Percentiles rank a stretch among this genome's conserved stretches.
Conservation (phyloP, 2,329 filamentous ascomycete genomes). For the Colletotrichum ledebouriae region DNA sequence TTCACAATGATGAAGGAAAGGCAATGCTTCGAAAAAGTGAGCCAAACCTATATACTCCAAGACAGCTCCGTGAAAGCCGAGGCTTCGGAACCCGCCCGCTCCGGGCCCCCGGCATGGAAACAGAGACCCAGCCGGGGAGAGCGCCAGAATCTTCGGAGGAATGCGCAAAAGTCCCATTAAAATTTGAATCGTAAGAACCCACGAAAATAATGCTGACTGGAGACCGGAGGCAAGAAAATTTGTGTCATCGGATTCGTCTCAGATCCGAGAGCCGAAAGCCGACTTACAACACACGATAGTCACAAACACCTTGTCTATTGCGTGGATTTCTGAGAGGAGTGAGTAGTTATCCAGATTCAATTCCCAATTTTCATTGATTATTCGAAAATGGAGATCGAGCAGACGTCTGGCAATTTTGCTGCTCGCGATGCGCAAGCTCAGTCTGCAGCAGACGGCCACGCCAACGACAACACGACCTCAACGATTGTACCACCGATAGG, state of each 20-base stretch:
- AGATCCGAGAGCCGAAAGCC: conserved; percentile 34
- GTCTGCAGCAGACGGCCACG: not conserved
- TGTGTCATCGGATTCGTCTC: conserved; percentile 7
- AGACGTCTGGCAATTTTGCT: not conserved
- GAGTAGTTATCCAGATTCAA: no score
- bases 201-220: not conserved
- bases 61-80: conserved; percentile 10
- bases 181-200: not conserved
- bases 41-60: conserved; percentile 17
- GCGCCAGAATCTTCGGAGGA: not conserved
- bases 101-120: conserved; percentile 2
- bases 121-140: not conserved
- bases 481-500: not conserved
- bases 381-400: conserved; percentile 27
- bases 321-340: not conserved
- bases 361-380: not conserved
- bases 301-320: conserved; percentile 7
- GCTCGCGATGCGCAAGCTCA: not conserved
- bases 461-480: conserved; percentile 1
- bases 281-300: conserved; percentile 32
- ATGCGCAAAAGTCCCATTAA: conserved; percentile 14
- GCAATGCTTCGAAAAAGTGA: not conserved
- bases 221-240: conserved; percentile 3
- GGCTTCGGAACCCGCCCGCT: not conserved
- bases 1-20: not conserved